Conservation (phyloP, 2,329 filamentous ascomycete genomes). For the Paecilomyces sp. region DNA sequence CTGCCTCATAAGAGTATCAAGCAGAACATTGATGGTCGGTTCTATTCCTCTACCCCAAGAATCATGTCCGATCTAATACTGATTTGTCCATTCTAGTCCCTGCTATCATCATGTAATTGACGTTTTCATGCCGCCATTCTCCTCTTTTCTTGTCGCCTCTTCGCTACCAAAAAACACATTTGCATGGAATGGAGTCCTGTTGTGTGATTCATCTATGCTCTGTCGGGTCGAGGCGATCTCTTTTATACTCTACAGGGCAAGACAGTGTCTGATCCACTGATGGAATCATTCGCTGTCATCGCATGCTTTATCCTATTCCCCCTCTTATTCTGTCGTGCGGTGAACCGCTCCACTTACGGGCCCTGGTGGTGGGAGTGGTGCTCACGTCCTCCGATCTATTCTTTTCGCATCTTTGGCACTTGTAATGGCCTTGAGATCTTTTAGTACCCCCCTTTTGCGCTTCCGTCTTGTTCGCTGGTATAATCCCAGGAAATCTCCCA, state of each 20-base stretch:
- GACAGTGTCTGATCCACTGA: neutral
- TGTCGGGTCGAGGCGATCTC: constrained; percentile 9
- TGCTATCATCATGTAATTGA: constrained; percentile 43
- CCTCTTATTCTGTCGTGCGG: constrained; percentile 5
- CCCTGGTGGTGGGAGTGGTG: constrained; percentile 24
- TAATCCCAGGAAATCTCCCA: neutral
- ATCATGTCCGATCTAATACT: neutral
- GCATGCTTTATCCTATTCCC: constrained; percentile 11
- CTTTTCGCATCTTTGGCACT: neutral
- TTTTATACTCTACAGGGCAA: neutral
- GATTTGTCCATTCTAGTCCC: constrained; percentile 26
- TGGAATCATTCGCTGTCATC: neutral
- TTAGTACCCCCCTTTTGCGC: neutral
- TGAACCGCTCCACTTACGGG: constrained; percentile 10
- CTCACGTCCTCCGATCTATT: constrained; percentile 1
- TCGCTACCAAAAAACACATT: constrained; percentile 12
- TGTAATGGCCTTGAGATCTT: neutral
- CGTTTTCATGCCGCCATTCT: neutral
- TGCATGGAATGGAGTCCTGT: constrained; percentile 34
- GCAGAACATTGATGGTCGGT: constrained; percentile 79
- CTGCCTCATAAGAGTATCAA: constrained; percentile 99
- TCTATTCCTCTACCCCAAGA: neutral
- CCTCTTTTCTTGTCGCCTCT: neutral
- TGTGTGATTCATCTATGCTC: constrained; percentile 20
- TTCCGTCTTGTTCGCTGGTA: neutral